A percentile compares a stretch with the other conserved stretches of the same genome.
phyloP scores from a whole-genome alignment of 176 grass and related monocot genomes.

The Pharus latifolius region DNA sequence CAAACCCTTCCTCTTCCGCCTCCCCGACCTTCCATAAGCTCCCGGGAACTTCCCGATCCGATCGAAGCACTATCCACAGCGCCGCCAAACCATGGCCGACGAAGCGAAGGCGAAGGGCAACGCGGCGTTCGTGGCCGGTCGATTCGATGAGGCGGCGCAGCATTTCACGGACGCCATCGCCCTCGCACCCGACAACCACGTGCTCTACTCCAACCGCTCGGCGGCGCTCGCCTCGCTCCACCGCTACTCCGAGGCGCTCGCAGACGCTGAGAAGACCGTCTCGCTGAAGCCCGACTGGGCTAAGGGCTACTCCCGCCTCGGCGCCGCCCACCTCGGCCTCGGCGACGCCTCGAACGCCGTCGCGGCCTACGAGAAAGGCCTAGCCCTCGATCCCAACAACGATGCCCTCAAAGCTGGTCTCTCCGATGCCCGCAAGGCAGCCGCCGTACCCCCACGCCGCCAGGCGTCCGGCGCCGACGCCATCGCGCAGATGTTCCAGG shows the following conservation, averaged over 20 bases:
- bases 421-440: conserved; percentile 52
- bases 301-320: conserved; percentile 93
- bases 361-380: conserved; percentile 77
- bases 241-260: conserved; percentile 71
- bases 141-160: conserved; percentile 51
- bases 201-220: conserved; percentile 98
- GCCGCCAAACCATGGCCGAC: conserved; percentile 49
- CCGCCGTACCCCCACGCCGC: conserved; percentile 15
- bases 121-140: conserved; percentile 56
- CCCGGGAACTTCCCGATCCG: conserved; percentile 6
- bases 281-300: conserved; percentile 92
- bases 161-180: conserved; percentile 73
- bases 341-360: conserved; percentile 44
- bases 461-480: conserved; percentile 21
- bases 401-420: conserved; percentile 72
- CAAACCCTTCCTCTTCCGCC: background rate
- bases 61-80: conserved; percentile 6
- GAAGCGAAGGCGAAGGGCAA: conserved; percentile 74
- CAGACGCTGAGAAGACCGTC: conserved; percentile 77
- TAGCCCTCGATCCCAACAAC: conserved; percentile 63
- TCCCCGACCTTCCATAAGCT: background rate
- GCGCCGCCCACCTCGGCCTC: conserved; percentile 77
- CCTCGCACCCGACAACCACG: conserved; percentile 56
- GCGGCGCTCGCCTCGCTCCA: conserved; percentile 83
- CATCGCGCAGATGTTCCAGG: conserved; percentile 80